Base-by-base conservation (phyloP, 768 basidiomycete species). In the Lactarius vividus region DNA sequence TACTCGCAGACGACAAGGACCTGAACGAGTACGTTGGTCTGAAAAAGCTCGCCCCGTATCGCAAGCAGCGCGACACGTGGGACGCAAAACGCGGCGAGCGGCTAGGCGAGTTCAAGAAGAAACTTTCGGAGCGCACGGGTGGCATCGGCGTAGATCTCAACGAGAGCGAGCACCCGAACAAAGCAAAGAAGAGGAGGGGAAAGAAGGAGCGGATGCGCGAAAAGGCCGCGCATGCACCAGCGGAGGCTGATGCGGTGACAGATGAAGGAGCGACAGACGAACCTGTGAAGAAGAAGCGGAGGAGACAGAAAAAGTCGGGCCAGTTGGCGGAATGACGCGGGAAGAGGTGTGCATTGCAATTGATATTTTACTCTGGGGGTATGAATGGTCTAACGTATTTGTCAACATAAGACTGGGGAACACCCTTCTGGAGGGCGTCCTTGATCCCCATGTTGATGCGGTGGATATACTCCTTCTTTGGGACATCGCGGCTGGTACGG, bases 21-120 rank as follows among this genome's bases (percentile, higher is more conserved):
- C 83, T 99, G 57, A 99, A 98, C 77, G 83, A 91, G 64, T 94
- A 94, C 76, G 84, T 96, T 77, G 85, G 89, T 53, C 80, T 98
- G 71, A 96, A 93, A 78, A 90, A 91, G 75, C 83, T 93, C 69
- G 97, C 96, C 18, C 93, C 97, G 7, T 98, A 98, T 75, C 86
- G 92, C 52, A 80, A 84, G 55, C 82, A 84, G 33, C 79, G 76
- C 71, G 76, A 73, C n/a, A 79, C 76, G 37, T 93, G 88, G 87
- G 90, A 91, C 72, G 76, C 80, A 39, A 82, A 79, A 44, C 83
- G 91, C 16, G 79, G 79, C 28, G 84, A 88, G 55, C 84, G 87
- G 69, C 79, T 96, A 54, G 80, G 82, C 71, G 90, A 94, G 66
- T 81, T 97, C 64, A 91, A 89, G 74, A 73, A 80, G 55, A 85